Evolutionary conservation across 164 flowering plant species (phyloP), one percentile per base, ranked within the genome.

Genomic region (Brasenia schreberi): DNA sequence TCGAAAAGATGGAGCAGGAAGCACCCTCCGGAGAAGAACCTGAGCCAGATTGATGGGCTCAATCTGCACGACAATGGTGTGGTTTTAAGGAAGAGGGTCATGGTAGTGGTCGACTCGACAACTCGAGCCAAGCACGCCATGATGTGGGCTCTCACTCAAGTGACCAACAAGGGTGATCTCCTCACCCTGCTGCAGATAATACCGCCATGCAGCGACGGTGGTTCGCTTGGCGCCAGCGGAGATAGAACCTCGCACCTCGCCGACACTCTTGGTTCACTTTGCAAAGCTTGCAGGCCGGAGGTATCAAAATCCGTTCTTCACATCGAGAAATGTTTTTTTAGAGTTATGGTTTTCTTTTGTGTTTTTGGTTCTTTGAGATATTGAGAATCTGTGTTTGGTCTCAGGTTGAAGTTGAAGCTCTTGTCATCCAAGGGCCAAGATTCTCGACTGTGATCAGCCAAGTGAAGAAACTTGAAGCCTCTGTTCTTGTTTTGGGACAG

Each of bases 101-200:
- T 92, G 87, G 95, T 88, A 17, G 84, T 89, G 43, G 87, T 86
- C 42, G 95, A 92, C 77, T 73, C 85, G 0, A 69, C 84, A 4
- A 74, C 85, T 7, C 71, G 79, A 64, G 78, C 96, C 0, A 88
- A 83, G 72, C 90, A 88, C 79, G 96, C 96, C 0, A 83, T 92
- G 96, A 82, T 90, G 84, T 92, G 96, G 96, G 96, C 98, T 5
- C 81, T 90, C 11, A 88, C 96, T 6, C 98, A 92, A 82, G 82
- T 90, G 5, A 70, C 87, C 7, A 87, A 92, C 69, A 84, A 83
- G 69, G 95, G 91, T 65, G 98, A 92, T 75, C 73, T 83, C 33
- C 82, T 92, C 62, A 92, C 95, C 67, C 77, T 92, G 1, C 90
- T 92, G 69, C 93, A 89, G 69, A 69, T 92, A 65, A 72, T 83